Percentiles rank a stretch among this genome's conserved stretches.
These are phyloP conservation scores for Saccharomyces hybrid DNA, from an alignment of 1,139 yeast species.

Conservation along the genomic window DNA sequence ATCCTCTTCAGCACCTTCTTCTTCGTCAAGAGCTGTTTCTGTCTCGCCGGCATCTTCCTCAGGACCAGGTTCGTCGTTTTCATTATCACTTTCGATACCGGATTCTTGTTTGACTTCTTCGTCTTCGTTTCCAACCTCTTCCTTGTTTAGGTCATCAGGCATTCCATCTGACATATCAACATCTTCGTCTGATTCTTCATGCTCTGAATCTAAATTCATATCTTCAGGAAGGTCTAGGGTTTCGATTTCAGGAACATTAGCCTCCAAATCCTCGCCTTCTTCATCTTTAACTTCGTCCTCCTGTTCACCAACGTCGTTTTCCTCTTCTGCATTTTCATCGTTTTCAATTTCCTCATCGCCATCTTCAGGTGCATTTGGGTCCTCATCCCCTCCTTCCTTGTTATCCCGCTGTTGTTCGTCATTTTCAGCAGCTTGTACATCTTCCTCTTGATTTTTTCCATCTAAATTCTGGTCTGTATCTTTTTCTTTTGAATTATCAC, in stretches of 20 bases:
- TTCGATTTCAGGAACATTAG: conserved; percentile 71
- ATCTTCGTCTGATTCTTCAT: conserved; percentile 25
- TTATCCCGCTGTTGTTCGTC: conserved; percentile 34
- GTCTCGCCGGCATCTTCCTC: conserved; percentile 27
- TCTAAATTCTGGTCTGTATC: conserved; percentile 64
- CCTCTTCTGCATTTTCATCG: conserved; percentile 39
- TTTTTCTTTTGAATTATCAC: conserved; percentile 65
- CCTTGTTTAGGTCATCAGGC: conserved; percentile 30
- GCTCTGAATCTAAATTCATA: conserved; percentile 61
- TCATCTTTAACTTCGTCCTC: conserved; percentile 71
- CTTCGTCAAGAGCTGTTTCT: conserved; percentile 26
- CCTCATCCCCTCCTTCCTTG: conserved; percentile 25
- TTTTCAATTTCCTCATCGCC: conserved; percentile 36
- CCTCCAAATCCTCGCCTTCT: conserved; percentile 64
- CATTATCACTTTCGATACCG: conserved; percentile 31
- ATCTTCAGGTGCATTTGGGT: conserved; percentile 28
- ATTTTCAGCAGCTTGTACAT: conserved; percentile 57
- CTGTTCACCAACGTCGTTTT: conserved; percentile 69
- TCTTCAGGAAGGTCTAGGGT: conserved; percentile 82
- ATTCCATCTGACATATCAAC: conserved; percentile 29
- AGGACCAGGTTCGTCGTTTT: conserved; percentile 24
- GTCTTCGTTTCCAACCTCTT: conserved; percentile 30
- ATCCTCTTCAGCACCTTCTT: conserved; percentile 24
- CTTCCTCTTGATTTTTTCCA: conserved; percentile 44
- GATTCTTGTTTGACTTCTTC: conserved; percentile 28